A percentile compares a stretch with the other conserved stretches of the same genome.
Evolutionary conservation across 2,329 filamentous ascomycete genomes (phyloP).

Genomic region (Phaeosphaeria sp.): DNA sequence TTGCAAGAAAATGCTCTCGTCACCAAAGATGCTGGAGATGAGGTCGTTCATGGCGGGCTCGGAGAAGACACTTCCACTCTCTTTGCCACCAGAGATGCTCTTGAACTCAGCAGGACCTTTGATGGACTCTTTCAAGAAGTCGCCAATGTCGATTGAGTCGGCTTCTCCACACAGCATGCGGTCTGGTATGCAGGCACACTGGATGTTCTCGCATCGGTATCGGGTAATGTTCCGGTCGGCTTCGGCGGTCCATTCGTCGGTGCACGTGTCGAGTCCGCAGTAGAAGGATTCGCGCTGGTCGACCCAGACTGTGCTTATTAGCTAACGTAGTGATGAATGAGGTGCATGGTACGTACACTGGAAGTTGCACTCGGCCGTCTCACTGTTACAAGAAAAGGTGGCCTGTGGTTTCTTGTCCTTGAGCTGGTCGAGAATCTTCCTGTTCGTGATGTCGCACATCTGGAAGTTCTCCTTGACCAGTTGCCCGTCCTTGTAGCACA

Average conservation of each 20-base stretch:
- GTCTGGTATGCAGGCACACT: slow-evolving; percentile 86
- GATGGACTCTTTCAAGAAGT: slow-evolving; percentile 84
- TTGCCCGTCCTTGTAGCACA: slow-evolving; percentile 91
- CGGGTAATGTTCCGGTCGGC: slow-evolving; percentile 78
- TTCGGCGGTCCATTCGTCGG: slow-evolving; percentile 72
- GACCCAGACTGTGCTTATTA: slow-evolving; percentile 77
- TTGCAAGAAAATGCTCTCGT: slow-evolving; percentile 82
- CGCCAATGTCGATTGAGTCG: slow-evolving; percentile 88
- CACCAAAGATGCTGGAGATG: slow-evolving; percentile 88
- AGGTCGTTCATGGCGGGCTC: slow-evolving; percentile 93
- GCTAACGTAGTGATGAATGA: slow-evolving; percentile 6
- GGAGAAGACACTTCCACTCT: slow-evolving; percentile 80
- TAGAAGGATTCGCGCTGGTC: slow-evolving; percentile 95
- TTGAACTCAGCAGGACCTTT: slow-evolving; percentile 86
- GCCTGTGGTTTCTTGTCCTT: slow-evolving; percentile 88
- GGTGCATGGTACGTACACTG: slow-evolving; percentile 70
- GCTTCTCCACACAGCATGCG: slow-evolving; percentile 93
- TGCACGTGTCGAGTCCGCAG: slow-evolving; percentile 83
- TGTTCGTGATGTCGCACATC: slow-evolving; percentile 96
- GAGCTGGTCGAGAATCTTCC: slow-evolving; percentile 86
- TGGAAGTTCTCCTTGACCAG: slow-evolving; percentile 95
- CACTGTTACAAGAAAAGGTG: slow-evolving; percentile 87
- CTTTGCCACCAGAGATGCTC: slow-evolving; percentile 67
- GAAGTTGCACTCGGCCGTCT: slow-evolving; percentile 83
- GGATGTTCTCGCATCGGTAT: slow-evolving; percentile 84